Base-by-base conservation (phyloP, 2,329 filamentous ascomycete genomes). In the Lachnellula subtilissima region DNA sequence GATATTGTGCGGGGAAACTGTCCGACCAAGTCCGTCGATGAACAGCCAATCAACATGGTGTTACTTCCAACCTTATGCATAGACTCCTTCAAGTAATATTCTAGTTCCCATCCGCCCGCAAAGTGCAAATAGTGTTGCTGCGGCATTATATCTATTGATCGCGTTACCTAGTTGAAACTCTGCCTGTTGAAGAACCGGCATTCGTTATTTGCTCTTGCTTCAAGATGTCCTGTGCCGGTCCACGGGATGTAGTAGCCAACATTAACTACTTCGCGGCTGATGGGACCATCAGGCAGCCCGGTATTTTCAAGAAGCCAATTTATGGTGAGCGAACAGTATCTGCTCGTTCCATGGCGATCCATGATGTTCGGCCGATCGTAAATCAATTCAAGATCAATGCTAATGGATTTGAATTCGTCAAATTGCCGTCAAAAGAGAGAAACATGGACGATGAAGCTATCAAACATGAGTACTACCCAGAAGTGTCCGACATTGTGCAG, bases 351-450 rank as follows among this genome's bases (percentile, higher is more conserved):
- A 53, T 53, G 42, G 48, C 11, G 15, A 37, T 53, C 12, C 50
- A n/a, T 22, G n/a, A 55, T 17, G 22, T 51, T 8, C 22, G 53
- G 22, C 23, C 37, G 11, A 39, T 51, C 5, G 53, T 36, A 35
- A 22, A 47, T 12, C 22, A 43, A 8, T 51, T 55, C 43, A 32
- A 50, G 23, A 45, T 55, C 9, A 43, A 55, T 22, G 28, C n/a
- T n/a, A 55, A 52, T 28, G 53, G 53, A 6, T 55, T 55, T 25
- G 23, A 55, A 43, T 55, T 51, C 17, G 32, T 46, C 23, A 46
- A 46, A 28, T 25, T 55, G 23, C 25, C 47, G 14, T 11, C 35
- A 3, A 53, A 53, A 36, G 36, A 53, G 6, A 45, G 42, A 37
- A 2, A 53, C 11, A 9, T 19, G 5, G 50, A 53, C n/a, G 50